These are phyloP conservation scores for Cucumis cinereus DNA, from an alignment of 306 rosid genomes.

Conservation along the genomic window DNA sequence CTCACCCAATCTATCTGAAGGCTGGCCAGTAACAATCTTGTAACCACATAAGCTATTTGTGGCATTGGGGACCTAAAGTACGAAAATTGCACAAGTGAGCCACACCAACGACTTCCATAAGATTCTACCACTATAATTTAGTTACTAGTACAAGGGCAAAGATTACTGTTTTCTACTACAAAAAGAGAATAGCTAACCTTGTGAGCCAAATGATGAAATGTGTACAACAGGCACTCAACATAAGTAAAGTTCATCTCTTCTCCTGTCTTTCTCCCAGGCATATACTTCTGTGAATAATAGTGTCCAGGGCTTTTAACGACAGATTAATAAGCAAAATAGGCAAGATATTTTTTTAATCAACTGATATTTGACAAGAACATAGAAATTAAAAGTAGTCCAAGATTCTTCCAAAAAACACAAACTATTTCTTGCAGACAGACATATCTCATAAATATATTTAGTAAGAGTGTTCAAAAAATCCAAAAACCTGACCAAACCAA, in stretches of 20 bases:
- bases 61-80: conserved; percentile 87
- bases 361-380: background rate
- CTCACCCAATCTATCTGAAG: conserved; percentile 98
- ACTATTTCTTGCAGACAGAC: background rate
- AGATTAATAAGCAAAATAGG: background rate
- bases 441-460: background rate
- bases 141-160: background rate
- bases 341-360: background rate
- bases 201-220: conserved; percentile 93
- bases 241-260: conserved; percentile 89
- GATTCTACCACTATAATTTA: background rate
- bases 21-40: conserved; percentile 95
- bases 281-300: conserved; percentile 53
- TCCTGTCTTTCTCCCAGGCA: conserved; percentile 85
- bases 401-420: background rate
- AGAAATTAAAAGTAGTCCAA: background rate
- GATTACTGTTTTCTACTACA: background rate
- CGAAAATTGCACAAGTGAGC: background rate
- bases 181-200: conserved; percentile 39
- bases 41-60: conserved; percentile 95
- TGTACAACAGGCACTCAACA: conserved; percentile 85
- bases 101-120: background rate
- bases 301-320: background rate
- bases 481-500: too few relatives aligned
- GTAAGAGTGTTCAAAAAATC: too few relatives aligned